Evolutionary conservation across 169 alveolate genomes (phyloP), one percentile per base, ranked within the genome.

Genomic region (Cryptosporidium muris): DNA sequence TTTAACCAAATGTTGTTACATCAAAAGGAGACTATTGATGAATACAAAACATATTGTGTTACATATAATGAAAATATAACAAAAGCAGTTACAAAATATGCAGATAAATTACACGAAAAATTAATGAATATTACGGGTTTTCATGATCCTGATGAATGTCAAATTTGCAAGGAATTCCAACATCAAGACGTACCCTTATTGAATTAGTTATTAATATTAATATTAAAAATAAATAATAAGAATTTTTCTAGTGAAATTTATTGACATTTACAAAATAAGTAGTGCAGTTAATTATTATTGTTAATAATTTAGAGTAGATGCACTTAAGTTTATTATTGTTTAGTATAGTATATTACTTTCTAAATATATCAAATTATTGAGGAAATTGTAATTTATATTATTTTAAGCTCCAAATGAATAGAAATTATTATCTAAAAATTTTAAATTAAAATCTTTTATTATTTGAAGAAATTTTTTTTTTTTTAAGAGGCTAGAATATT

Each of bases 101-200:
- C 60, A 12, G 48, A 56, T 51, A 45, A 36, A 2, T 42, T 74
- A 25, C 85, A 74, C 38, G 54, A 66, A 9, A 74, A 45, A 36
- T 62, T 74, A n/a, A 74, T 74, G 16, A 36, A 56, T 11, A 25
- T 74, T 14, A 60, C 85, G 16, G 85, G 85, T 16, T 62, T 74
- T 14, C 85, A 74, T 16, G 60, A 25, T 36, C 85, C 85, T 40
- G 85, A 54, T 60, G 85, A 74, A 45, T 74, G 85, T 25, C 60
- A 66, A 38, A 74, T 74, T 25, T 74, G 85, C 49, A 74, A 60
- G 67, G 85, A 74, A 7, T 74, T 74, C 43, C 54, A 16, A 42
- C 85, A 62, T 51, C 67, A 58, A 42, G 85, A 74, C 48, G 85
- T 74, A 5, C 74, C 85, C 9, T 11, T 74, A 45, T 63, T 74